Conservation (phyloP, 208 protist genomes). For the Crithidia fasciculata region DNA sequence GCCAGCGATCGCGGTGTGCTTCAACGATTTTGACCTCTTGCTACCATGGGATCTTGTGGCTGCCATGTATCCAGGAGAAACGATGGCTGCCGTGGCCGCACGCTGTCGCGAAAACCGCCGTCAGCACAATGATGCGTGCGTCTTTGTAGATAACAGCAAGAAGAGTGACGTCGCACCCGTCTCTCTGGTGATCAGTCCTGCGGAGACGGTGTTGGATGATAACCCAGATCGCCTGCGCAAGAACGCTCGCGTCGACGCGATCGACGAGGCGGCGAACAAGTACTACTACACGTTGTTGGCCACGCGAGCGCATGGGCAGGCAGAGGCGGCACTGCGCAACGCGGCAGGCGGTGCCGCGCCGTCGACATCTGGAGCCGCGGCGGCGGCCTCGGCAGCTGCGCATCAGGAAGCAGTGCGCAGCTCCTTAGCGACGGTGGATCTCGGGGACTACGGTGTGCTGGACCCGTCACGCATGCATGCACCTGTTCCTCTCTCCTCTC, state of each 20-base stretch:
- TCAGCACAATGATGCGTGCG: too few relatives aligned
- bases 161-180: conserved; percentile 6
- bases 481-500: not conserved
- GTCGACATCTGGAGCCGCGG: not conserved
- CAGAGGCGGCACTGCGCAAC: not conserved
- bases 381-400: conserved; percentile 26
- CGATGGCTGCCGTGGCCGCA: conserved; percentile 11
- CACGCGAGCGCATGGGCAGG: conserved; percentile 13
- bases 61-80: not conserved
- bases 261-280: conserved; percentile 49
- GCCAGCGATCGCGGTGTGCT: conserved; percentile 31
- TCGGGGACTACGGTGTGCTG: conserved; percentile 37
- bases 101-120: not conserved
- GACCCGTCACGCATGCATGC: conserved; percentile 29
- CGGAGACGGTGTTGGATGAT: conserved; percentile 33
- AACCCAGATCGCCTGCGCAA: conserved; percentile 61
- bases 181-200: conserved; percentile 65
- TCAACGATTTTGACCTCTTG: conserved; percentile 52
- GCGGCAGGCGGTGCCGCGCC: not conserved
- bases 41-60: conserved; percentile 28
- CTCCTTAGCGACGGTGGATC: conserved; percentile 22
- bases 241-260: conserved; percentile 71
- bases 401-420: conserved; percentile 27
- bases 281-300: conserved; percentile 61
- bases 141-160: too few relatives aligned